Percentiles rank a stretch among this genome's conserved stretches.
These are phyloP conservation scores for Coniochaeta sp. DNA, from an alignment of 2,329 filamentous ascomycete genomes.

Conservation along the genomic window DNA sequence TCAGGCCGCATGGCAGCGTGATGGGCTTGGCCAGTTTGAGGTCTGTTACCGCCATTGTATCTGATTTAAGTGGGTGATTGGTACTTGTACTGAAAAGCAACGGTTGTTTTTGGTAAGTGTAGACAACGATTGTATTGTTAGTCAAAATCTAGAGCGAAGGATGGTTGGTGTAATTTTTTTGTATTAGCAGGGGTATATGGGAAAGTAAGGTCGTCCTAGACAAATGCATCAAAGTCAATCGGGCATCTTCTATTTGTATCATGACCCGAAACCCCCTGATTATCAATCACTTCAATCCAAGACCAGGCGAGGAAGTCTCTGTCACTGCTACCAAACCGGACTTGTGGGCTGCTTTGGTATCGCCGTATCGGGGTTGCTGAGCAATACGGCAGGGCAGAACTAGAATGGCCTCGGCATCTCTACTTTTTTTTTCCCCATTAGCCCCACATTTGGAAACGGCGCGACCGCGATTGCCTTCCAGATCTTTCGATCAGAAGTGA, in stretches of 20 bases:
- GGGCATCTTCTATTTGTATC: background rate
- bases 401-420: background rate
- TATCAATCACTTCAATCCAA: background rate
- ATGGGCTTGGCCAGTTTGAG: constrained; percentile 29
- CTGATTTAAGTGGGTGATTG: background rate
- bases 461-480: background rate
- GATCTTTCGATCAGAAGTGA: background rate
- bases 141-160: too few relatives aligned
- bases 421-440: background rate
- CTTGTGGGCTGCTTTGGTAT: background rate
- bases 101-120: too few relatives aligned
- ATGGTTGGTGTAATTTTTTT: too few relatives aligned
- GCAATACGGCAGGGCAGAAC: too few relatives aligned
- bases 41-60: background rate
- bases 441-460: background rate
- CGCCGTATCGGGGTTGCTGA: background rate
- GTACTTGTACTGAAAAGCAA: too few relatives aligned
- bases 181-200: background rate
- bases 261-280: background rate
- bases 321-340: background rate
- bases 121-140: too few relatives aligned
- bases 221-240: background rate
- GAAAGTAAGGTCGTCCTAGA: background rate
- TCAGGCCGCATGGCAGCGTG: constrained; percentile 46
- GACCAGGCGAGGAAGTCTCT: background rate